Evolutionary conservation across 148 eudicot species (phyloP).

Genomic region (Cornus suecica): DNA sequence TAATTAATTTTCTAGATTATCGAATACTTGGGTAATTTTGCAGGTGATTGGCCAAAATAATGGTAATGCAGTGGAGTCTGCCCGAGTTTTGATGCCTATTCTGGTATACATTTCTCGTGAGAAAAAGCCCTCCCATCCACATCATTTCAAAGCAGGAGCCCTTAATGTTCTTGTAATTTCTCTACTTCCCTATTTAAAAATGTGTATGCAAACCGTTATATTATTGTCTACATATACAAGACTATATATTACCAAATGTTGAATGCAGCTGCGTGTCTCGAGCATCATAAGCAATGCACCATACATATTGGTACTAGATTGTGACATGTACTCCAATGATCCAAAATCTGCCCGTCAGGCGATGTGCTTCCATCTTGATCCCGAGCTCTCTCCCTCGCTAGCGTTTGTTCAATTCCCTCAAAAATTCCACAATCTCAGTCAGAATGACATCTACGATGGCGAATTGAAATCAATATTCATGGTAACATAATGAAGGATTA

Average conservation of each 20-base stretch:
- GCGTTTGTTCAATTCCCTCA: slow-evolving; percentile 1
- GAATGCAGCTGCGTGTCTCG: neutral
- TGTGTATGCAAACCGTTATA: neutral
- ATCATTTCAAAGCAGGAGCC: slow-evolving; percentile 1
- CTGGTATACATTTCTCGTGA: neutral
- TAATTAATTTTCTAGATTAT: neutral
- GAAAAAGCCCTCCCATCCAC: neutral
- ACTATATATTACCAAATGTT: neutral
- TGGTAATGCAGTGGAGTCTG: neutral
- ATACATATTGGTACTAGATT: neutral
- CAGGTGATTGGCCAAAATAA: neutral
- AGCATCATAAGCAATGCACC: neutral
- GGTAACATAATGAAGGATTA: too few species aligned
- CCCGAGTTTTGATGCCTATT: neutral
- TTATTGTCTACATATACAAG: neutral
- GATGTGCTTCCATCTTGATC: neutral
- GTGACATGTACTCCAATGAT: neutral
- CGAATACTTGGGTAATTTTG: neutral
- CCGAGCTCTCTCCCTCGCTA: neutral
- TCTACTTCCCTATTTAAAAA: neutral
- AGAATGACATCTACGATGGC: neutral
- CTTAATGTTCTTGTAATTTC: slow-evolving; percentile 1
- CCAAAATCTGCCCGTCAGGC: neutral
- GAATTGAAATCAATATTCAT: neutral
- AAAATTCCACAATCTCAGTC: neutral